These are phyloP conservation scores for Metschnikowia lunata DNA, from an alignment of 805 yeast genomes.

Conservation along the genomic window DNA sequence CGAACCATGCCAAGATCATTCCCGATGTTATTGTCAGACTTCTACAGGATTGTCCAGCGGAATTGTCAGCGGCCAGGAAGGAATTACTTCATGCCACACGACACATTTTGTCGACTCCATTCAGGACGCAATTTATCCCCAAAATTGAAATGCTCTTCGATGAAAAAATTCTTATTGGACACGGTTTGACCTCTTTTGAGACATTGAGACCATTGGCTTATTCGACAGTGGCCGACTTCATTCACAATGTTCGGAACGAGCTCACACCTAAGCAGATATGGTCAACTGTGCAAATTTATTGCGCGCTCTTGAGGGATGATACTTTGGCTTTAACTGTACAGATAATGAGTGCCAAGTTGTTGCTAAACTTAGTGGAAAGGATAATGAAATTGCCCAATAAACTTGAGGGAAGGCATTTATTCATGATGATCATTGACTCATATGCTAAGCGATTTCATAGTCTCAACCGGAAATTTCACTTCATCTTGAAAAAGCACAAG, in stretches of 20 bases:
- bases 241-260: slow-evolving; percentile 85
- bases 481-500: slow-evolving; percentile 58
- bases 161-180: slow-evolving; percentile 84
- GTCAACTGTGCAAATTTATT: slow-evolving; percentile 79
- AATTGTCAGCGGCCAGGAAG: slow-evolving; percentile 83
- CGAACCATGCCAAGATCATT: slow-evolving; percentile 48
- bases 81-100: slow-evolving; percentile 91
- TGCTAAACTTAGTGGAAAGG: slow-evolving; percentile 83
- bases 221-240: slow-evolving; percentile 91
- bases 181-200: slow-evolving; percentile 87
- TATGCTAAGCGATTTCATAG: slow-evolving; percentile 78
- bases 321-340: slow-evolving; percentile 85
- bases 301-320: slow-evolving; percentile 74
- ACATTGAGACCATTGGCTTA: slow-evolving; percentile 90
- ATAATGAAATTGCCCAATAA: slow-evolving; percentile 78
- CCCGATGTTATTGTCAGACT: slow-evolving; percentile 86
- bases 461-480: slow-evolving; percentile 66
- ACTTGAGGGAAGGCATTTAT: slow-evolving; percentile 75
- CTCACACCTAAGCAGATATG: slow-evolving; percentile 78
- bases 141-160: slow-evolving; percentile 82
- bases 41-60: slow-evolving; percentile 93
- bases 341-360: slow-evolving; percentile 90
- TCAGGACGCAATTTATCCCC: slow-evolving; percentile 75
- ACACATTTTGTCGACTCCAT: slow-evolving; percentile 89
- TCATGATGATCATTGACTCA: slow-evolving; percentile 82